phyloP scores from a whole-genome alignment of 345 rosid genomes.

The Pistacia integerrima region DNA sequence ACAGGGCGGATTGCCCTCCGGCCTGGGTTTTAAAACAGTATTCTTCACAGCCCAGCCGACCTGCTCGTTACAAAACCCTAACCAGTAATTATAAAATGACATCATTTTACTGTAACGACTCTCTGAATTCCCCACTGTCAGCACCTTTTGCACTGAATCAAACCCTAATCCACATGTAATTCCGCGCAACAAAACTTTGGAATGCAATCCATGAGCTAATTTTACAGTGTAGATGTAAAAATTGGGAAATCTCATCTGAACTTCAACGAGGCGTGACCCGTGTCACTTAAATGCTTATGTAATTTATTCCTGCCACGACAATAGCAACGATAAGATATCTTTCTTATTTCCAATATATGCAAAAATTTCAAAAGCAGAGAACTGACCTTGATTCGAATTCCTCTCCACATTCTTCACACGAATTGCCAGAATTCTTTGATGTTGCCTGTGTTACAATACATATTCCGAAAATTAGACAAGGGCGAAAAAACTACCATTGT shows the following conservation, averaged over 20 bases:
- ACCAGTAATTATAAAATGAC: too few relatives aligned
- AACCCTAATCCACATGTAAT: too few relatives aligned
- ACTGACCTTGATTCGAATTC: slow-evolving; percentile 84
- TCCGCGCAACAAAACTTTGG: background rate
- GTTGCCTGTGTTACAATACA: slow-evolving; percentile 49
- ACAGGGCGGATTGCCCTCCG: too few relatives aligned
- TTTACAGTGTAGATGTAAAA: background rate
- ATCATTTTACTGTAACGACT: too few relatives aligned
- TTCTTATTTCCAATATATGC: background rate
- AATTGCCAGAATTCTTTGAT: slow-evolving; percentile 50
- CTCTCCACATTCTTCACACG: slow-evolving; percentile 78
- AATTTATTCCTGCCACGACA: slow-evolving; percentile 60
- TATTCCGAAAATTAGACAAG: slow-evolving; percentile 6
- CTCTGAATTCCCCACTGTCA: too few relatives aligned
- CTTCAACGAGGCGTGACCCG: slow-evolving; percentile 69
- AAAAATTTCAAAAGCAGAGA: background rate
- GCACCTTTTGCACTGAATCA: too few relatives aligned
- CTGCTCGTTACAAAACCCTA: too few relatives aligned
- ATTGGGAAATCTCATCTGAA: slow-evolving; percentile 32
- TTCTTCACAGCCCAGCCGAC: too few relatives aligned
- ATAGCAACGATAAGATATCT: background rate
- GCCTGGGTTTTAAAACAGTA: too few relatives aligned
- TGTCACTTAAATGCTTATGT: slow-evolving; percentile 78
- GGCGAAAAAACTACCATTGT: background rate
- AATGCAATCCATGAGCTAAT: background rate